Base-by-base conservation (phyloP, 2,329 filamentous ascomycete species). In the Aureobasidium sp. region DNA sequence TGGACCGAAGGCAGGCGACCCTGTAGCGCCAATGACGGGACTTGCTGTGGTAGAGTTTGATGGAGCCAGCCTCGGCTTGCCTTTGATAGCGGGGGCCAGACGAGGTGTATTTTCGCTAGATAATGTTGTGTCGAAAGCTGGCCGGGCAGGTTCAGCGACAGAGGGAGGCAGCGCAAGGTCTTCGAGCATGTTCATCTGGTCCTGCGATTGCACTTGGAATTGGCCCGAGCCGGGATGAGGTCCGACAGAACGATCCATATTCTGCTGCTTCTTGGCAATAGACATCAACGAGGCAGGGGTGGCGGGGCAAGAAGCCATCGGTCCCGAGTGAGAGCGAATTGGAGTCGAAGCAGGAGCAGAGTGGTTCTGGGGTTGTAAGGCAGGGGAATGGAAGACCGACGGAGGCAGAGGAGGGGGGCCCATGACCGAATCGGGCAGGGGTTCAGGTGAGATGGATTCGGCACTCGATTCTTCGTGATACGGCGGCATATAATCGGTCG, bases 241-340 rank as follows among this genome's bases (percentile, higher is more conserved):
- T 12, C 41, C 55, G 2, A 31, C 31, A 48, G 63, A 31, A 42
- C 48, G 27, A 9, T 57, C 22, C 0, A 56, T 45, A 37, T 57
- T 53, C n/a, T 34, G 39, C 52, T 62, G 57, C 34, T 62, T 47
- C 22, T 73, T 70, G n/a, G 75, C 71, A 25, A 77, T 70, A 44
- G 75, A 74, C 89, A 97, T 96, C 63, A 96, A 76, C 7, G 91
- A 96, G 9, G 92, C 90, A 0, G 91, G 91, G 0, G 91, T 96
- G 1, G 90, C 91, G 2, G 55, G 55, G 36, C 42, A 58, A 12
- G 90, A 89, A 58, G 86, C 76, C 52, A 27, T 34, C 17, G 49
- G 27, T 7, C 56, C 34, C 31, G 48, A n/a, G 44, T 63, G 47
- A 6, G 55, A 39, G 20, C 20, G 37, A 14, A 61, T 52, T 5